Evolutionary conservation across 495 filamentous ascomycete genomes (phyloP), one percentile per base, ranked within the genome.

Genomic region (Penicillium lividum): DNA sequence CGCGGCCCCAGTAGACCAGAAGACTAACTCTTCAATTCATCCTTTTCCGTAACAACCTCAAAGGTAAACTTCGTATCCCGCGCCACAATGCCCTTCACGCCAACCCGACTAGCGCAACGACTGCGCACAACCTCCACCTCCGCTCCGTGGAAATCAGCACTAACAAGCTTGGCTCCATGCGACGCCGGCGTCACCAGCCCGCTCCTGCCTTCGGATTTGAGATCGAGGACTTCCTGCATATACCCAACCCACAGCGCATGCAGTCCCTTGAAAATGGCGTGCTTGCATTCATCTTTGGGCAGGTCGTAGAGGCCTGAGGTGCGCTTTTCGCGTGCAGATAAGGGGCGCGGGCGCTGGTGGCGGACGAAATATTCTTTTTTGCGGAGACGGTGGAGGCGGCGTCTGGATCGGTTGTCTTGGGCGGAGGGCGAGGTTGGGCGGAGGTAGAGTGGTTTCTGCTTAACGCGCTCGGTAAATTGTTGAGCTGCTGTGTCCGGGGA

Each of bases 131-230:
- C 89, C 80, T 92, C 86, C 13, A 97, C 69, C 69, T 86, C 76
- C 16, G 93, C 92, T 0, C 94, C 94, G 71, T 97, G 94, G 63
- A 87, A 95, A 71, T 98, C 94, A 38, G 91, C 91, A 65, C 87
- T 89, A 22, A 81, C 84, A 53, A 96, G 72, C 69, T 90, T 87
- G 33, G 86, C 84, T 15, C 85, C 85, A 57, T 66, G 85, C 69
- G 64, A 80, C 64, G 59, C 70, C 56, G 79, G 72, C 49, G 76
- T 80, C 16, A 84, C 77, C 29, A 77, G 67, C 1, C 76, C 77
- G 22, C 74, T 60, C 77, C 77, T 47, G 7, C 43, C 47, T 40
- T 68, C 58, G 70, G 62, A 0, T 82, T 70, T 67, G 10, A 80
- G 27, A 62, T 76, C 76, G 13, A 96, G 66, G 0, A 93, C 73